Base-by-base conservation (phyloP, 2,329 filamentous ascomycete species). In the Monosporascus sp. region DNA sequence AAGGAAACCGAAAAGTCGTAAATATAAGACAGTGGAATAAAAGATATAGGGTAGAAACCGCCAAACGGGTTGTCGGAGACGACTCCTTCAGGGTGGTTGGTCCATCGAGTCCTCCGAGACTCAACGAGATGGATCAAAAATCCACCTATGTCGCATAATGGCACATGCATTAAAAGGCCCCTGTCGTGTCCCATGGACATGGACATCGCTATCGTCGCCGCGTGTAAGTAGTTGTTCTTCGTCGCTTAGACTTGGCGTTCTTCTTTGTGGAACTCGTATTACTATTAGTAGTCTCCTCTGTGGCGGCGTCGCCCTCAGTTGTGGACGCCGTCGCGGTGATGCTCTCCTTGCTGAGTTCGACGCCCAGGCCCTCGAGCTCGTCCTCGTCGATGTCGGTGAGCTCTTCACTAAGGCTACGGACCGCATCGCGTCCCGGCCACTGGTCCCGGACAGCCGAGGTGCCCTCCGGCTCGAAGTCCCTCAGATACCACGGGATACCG, bases 371-470 rank as follows among this genome's bases (percentile, higher is more conserved):
- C 63, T 89, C 86, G 54, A 96, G 77, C 71, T 93, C 90, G 50
- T 95, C 91, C 59, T 97, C 92, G 62, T 96, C 92, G 67, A 97
- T 85, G 66, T 97, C 93, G 53, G 89, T 95, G 22, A 97, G 78
- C 61, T 93, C 89, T 70, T 96, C 92, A 63, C 89, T 95, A 70
- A 93, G 85, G 61, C 74, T 76, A 27, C 80, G 74, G 37, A 77
- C 72, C 1, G 88, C 83, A 52, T 92, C 88, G 36, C 86, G 80
- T 2, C 86, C 89, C 0, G 82, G 84, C 77, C 86, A 90, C 50
- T 84, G 79, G 70, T 93, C 88, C 59, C 87, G 87, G 52, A 89
- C 77, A 9, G 93, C 82, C 1, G 87, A 93, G 0, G 90, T 96
- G 53, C 91, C 93, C 50, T 83, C 51, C 1, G 89, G 87, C 50